Base-by-base conservation (phyloP, 495 filamentous ascomycete species). In the Filosporella fistucella region DNA sequence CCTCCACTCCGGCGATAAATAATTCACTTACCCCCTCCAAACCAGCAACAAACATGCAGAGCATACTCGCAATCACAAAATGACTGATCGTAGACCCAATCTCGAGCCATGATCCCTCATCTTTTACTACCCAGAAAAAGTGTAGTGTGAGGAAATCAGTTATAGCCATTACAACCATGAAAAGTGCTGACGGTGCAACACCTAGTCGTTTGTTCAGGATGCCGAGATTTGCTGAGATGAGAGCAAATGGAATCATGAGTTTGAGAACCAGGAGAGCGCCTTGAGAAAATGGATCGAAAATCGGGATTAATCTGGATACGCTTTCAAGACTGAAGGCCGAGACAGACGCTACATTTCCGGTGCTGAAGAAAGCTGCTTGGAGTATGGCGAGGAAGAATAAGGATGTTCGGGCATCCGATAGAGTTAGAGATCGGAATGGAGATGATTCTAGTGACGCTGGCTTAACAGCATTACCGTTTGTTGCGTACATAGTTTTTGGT, bases 51-150 rank as follows among this genome's bases (percentile, higher is more conserved):
- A 97, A 99, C 4, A 95, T 81, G 58, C 89, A 91, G 28, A 97
- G 62, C 56, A 86, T 52, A 61, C 89, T 95, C 14, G 89, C 91
- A 65, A 99, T 97, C 49, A 78, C 78, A 63, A 96, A 99, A 56
- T 96, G 88, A 56, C 78, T 93, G 51, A 99, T 99, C 1, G 86
- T 95, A 25, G 86, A 91, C 38, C 94, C 94, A 59, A 97, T 99
- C 57, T 99, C 94, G 42, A 99, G 68, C 94, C 94, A 99, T 28
- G 82, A 89, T 0, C 94, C 93, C 62, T 97, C 90, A 61, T 99
- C 94, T 45, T 82, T 82, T 6, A 99, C 94, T 61, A 95, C 84
- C 77, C 85, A 99, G 66, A 99, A 99, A 74, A 99, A 99, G 63
- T 93, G 89, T 45, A 99, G 72, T 4, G 94, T 97, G 58, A 97